Percentiles rank a stretch among this genome's conserved stretches.
Evolutionary conservation across 164 flowering plant species (phyloP).

Genomic region (Dillenia suffruticosa): DNA sequence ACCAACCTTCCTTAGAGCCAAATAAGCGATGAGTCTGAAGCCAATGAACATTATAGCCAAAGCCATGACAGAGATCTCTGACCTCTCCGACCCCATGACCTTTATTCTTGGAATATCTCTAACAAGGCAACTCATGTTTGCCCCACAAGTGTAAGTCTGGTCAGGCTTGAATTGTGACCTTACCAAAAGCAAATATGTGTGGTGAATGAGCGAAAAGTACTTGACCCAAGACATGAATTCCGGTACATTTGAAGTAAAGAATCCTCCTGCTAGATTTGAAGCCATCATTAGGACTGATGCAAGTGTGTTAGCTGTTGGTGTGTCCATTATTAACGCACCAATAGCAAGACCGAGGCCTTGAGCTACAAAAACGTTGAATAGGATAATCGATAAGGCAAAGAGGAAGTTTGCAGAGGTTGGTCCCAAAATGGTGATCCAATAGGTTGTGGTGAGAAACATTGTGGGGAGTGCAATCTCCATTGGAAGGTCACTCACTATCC

Average conservation of each 20-base stretch:
- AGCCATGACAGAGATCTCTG: not conserved
- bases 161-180: not conserved
- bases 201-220: not conserved
- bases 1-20: not conserved
- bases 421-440: not conserved
- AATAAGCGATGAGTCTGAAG: not conserved
- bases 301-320: too few species aligned
- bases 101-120: not conserved
- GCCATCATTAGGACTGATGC: too few species aligned
- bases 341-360: constrained; percentile 6
- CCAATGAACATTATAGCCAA: not conserved
- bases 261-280: too few species aligned
- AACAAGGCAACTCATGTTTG: not conserved
- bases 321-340: too few species aligned
- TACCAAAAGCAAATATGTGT: not conserved
- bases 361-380: not conserved
- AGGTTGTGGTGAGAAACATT: not conserved
- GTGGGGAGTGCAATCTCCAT: not conserved
- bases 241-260: too few species aligned
- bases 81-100: not conserved
- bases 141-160: not conserved
- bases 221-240: too few species aligned
- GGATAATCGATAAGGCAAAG: not conserved
- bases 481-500: constrained; percentile 2
- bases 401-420: not conserved